Conservation (phyloP, 176 grass and related monocot species). For the Cenchrus fungigraminus region DNA sequence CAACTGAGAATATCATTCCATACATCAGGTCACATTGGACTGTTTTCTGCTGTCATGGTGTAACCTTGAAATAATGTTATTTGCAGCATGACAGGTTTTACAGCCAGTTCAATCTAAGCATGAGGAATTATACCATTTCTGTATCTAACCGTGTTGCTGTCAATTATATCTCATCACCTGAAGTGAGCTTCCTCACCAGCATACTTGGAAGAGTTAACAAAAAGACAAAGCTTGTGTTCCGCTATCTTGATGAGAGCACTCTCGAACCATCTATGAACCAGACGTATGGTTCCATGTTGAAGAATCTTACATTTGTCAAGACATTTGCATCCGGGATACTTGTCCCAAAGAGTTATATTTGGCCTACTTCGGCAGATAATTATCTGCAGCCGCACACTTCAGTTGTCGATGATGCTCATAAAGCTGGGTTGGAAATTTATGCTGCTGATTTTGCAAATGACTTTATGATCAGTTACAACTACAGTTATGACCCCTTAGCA, state of each 20-base stretch:
- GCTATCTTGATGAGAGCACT: constrained; percentile 60
- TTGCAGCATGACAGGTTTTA: constrained; percentile 92
- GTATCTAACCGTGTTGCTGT: constrained; percentile 58
- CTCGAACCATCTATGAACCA: constrained; percentile 67
- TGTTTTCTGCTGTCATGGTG: background rate
- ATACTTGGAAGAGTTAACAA: constrained; percentile 53
- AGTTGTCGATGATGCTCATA: constrained; percentile 81
- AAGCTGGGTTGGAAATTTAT: constrained; percentile 86
- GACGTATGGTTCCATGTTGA: constrained; percentile 76
- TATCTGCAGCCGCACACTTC: constrained; percentile 69
- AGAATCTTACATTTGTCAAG: constrained; percentile 90
- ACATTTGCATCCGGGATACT: constrained; percentile 91
- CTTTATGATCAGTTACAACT: constrained; percentile 70
- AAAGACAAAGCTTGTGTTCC: constrained; percentile 80
- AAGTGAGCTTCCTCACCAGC: constrained; percentile 67
- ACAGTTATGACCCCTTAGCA: constrained; percentile 83
- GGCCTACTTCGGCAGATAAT: constrained; percentile 76
- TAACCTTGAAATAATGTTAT: constrained; percentile 22
- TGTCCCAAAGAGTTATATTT: constrained; percentile 88
- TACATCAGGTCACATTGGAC: background rate
- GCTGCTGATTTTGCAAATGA: constrained; percentile 86
- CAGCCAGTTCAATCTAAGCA: constrained; percentile 82
- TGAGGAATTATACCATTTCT: constrained; percentile 70
- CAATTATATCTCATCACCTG: constrained; percentile 88
- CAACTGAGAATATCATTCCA: background rate